phyloP scores from a whole-genome alignment of 768 basidiomycete species.

The Termitomyces eurrhizus region DNA sequence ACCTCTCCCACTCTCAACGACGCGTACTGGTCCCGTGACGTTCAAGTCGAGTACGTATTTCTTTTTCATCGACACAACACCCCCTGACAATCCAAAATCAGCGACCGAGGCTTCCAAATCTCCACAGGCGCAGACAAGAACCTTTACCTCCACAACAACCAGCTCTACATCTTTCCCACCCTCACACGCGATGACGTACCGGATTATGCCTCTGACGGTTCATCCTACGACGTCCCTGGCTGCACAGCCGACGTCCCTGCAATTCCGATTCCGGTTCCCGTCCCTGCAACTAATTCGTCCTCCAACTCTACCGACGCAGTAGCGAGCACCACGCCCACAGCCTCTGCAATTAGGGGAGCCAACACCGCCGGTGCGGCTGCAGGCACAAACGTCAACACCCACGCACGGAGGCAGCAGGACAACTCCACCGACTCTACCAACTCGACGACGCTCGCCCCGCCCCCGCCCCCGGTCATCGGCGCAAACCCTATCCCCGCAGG shows the following conservation, averaged over 20 bases:
- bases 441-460: background rate
- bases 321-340: background rate
- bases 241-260: constrained; percentile 42
- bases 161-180: constrained; percentile 80
- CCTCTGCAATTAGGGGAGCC: background rate
- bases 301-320: background rate
- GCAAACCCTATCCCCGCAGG: background rate
- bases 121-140: constrained; percentile 59
- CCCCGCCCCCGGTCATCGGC: background rate
- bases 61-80: background rate
- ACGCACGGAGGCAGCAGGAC: background rate
- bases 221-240: constrained; percentile 60
- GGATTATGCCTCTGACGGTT: constrained; percentile 47
- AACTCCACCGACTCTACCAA: no score
- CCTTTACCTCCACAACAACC: constrained; percentile 60
- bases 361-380: background rate
- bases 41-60: constrained; percentile 56
- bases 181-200: constrained; percentile 61
- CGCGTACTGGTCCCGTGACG: constrained; percentile 61
- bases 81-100: constrained; percentile 14
- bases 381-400: background rate
- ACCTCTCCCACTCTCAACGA: constrained; percentile 35
- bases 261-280: background rate
- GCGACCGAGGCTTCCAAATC: constrained; percentile 79
- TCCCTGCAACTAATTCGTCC: constrained; percentile 9